Evolutionary conservation across 345 rosid genomes (phyloP).

Genomic region (Noccaea caerulescens): DNA sequence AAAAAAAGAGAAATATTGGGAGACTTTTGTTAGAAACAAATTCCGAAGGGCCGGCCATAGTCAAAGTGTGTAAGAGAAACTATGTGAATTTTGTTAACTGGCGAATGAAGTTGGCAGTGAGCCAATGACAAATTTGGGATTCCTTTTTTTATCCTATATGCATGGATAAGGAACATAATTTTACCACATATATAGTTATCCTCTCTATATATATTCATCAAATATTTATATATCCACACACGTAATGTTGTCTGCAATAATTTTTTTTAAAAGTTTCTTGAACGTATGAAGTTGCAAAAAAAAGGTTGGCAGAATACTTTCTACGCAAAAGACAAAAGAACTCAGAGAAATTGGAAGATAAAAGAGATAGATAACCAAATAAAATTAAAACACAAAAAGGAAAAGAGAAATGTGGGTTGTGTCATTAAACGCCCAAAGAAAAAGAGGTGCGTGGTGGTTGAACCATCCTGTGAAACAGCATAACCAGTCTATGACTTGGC

Average conservation of each 20-base stretch:
- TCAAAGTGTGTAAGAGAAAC: slow-evolving; percentile 31
- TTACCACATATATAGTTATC: background rate
- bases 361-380: slow-evolving; percentile 29
- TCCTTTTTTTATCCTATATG: background rate
- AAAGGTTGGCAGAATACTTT: slow-evolving; percentile 1
- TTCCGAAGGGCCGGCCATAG: slow-evolving; percentile 14
- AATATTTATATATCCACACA: background rate
- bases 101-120: slow-evolving; percentile 28
- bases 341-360: slow-evolving; percentile 5
- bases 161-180: slow-evolving; percentile 23
- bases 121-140: slow-evolving; percentile 3
- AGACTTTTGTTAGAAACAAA: slow-evolving; percentile 2
- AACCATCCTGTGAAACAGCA: slow-evolving; percentile 52
- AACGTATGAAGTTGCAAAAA: slow-evolving; percentile 10
- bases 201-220: background rate
- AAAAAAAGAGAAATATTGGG: background rate
- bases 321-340: background rate
- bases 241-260: background rate
- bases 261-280: background rate
- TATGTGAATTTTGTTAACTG: slow-evolving; percentile 21
- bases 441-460: slow-evolving; percentile 80
- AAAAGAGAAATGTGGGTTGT: slow-evolving; percentile 47
- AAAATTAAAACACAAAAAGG: slow-evolving; percentile 20
- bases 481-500: slow-evolving; percentile 37
- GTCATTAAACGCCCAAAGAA: slow-evolving; percentile 62